phyloP scores from a whole-genome alignment of 1,284 basidiomycete genomes.

The Trametes sp. region DNA sequence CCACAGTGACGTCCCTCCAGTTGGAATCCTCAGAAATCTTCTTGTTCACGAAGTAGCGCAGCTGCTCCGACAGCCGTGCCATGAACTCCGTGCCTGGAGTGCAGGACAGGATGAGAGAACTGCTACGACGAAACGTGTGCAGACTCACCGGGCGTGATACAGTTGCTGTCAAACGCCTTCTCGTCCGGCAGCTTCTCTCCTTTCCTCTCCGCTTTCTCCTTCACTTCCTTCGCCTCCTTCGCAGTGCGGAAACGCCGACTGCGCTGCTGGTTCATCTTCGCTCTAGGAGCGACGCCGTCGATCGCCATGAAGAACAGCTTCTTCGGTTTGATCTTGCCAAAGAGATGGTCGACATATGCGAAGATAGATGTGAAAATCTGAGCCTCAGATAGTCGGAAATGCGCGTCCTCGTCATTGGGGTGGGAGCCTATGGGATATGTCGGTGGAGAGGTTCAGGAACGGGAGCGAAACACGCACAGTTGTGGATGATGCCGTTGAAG shows the following conservation, averaged over 20 bases:
- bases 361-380: constrained; percentile 98
- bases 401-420: constrained; percentile 93
- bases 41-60: constrained; percentile 97
- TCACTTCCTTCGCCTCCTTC: constrained; percentile 88
- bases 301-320: constrained; percentile 98
- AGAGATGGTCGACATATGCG: constrained; percentile 96
- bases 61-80: constrained; percentile 88
- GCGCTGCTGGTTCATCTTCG: constrained; percentile 99
- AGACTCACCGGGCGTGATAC: constrained; percentile 92
- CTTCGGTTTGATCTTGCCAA: constrained; percentile 96
- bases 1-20: constrained; percentile 93
- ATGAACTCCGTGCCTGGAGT: constrained; percentile 91
- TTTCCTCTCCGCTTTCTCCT: constrained; percentile 86
- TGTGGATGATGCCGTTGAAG: constrained; percentile 99
- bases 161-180: constrained; percentile 98
- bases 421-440: constrained; percentile 69
- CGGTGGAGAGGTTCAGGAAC: neutral
- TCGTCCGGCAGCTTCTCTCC: constrained; percentile 93
- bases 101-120: neutral
- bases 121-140: neutral
- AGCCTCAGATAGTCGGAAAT: constrained; percentile 95
- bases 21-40: constrained; percentile 95
- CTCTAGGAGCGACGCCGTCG: constrained; percentile 97
- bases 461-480: constrained; percentile 64
- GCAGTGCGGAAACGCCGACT: constrained; percentile 95